Conservation (phyloP, 23 red algal genomes). For the Gracilaria domingensis region DNA sequence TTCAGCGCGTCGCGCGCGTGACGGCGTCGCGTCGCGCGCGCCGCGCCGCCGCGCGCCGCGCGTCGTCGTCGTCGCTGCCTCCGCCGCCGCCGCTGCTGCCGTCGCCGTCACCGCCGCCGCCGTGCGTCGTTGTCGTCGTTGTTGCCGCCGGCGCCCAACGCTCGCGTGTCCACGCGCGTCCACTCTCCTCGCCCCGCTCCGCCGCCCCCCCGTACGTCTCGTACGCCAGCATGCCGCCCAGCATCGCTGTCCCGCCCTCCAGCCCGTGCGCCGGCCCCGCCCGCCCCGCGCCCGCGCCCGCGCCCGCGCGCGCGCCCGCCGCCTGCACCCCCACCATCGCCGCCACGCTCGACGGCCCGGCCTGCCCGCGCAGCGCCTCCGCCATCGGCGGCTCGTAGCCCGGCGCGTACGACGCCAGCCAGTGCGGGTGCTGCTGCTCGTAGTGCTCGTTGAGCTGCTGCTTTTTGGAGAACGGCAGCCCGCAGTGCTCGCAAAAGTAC, state of each 20-base stretch:
- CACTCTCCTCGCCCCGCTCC: not conserved
- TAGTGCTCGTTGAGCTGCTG: constrained; percentile 57
- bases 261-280: no score
- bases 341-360: not conserved
- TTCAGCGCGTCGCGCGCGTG: not conserved
- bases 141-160: not conserved
- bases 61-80: not conserved
- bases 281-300: not conserved
- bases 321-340: not conserved
- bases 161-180: not conserved
- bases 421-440: constrained; percentile 39
- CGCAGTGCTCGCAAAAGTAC: constrained; percentile 71
- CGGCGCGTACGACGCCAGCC: constrained; percentile 28
- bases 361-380: not conserved
- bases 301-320: not conserved
- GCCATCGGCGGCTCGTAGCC: not conserved
- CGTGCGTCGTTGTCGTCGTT: not conserved
- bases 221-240: no score
- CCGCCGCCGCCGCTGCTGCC: not conserved
- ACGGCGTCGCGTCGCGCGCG: not conserved
- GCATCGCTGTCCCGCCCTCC: no score
- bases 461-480: constrained; percentile 55
- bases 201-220: no score
- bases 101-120: not conserved
- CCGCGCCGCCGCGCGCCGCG: not conserved